Conservation (phyloP, 2,329 filamentous ascomycete genomes). For the Apiospora arundinis region DNA sequence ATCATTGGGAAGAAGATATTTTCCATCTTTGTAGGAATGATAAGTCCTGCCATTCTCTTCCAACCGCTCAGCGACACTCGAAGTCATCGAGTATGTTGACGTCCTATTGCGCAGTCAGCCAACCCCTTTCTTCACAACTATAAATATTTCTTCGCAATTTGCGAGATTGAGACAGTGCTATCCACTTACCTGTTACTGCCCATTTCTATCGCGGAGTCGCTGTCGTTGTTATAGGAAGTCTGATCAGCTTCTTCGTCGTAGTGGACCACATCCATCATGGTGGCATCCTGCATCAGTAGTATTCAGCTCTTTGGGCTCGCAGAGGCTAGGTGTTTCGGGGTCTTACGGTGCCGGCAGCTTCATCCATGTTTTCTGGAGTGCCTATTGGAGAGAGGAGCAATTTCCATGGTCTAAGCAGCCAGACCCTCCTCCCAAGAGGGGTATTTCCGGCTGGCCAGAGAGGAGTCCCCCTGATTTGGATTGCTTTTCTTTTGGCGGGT, state of each 20-base stretch:
- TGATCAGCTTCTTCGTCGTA: not conserved
- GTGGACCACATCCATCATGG: conserved; percentile 6
- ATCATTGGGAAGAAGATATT: conserved; percentile 37
- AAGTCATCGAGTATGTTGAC: conserved; percentile 20
- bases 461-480: not conserved
- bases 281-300: not conserved
- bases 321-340: not conserved
- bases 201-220: conserved; percentile 11
- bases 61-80: conserved; percentile 8
- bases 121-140: not conserved
- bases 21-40: conserved; percentile 36
- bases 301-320: not conserved
- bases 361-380: not conserved
- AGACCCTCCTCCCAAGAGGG: not conserved
- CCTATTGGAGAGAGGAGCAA: not conserved
- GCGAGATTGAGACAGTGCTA: not conserved
- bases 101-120: not conserved
- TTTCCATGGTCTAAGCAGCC: not conserved
- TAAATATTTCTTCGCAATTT: not conserved
- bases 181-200: not conserved
- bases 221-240: not conserved
- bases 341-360: not conserved
- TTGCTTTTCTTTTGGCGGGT: no score
- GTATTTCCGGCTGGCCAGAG: not conserved
- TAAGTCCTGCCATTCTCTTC: conserved; percentile 36